These are phyloP conservation scores for Emmonsiellopsis sp. DNA, from an alignment of 2,329 filamentous ascomycete species.

Conservation along the genomic window DNA sequence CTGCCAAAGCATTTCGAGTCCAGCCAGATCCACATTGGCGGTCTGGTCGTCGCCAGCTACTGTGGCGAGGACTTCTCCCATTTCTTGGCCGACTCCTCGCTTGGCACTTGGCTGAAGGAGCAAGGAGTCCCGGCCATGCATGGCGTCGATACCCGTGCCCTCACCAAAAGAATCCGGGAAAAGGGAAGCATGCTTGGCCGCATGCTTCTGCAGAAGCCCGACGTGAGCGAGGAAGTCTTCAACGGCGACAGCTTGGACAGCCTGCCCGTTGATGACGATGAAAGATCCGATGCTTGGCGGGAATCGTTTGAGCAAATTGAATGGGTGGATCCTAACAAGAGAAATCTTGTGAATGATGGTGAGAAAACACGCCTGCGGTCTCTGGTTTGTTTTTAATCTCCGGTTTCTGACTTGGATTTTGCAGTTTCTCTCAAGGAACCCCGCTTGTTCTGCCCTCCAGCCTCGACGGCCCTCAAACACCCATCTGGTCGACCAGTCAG, in stretches of 20 bases:
- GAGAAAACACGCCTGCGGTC: conserved; percentile 35
- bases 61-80: conserved; percentile 93
- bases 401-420: conserved; percentile 12
- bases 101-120: conserved; percentile 93
- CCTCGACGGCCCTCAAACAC: conserved; percentile 58
- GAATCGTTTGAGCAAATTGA: conserved; percentile 66
- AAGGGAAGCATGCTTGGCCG: conserved; percentile 95
- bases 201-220: conserved; percentile 62
- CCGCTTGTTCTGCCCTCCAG: conserved; percentile 70
- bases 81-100: conserved; percentile 78
- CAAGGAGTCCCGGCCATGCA: conserved; percentile 90
- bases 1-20: conserved; percentile 92
- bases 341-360: conserved; percentile 93
- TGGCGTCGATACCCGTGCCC: conserved; percentile 81
- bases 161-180: conserved; percentile 90
- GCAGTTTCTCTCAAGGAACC: conserved; percentile 82
- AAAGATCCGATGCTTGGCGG: conserved; percentile 37
- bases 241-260: conserved; percentile 24
- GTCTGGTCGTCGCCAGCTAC: conserved; percentile 83
- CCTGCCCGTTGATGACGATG: conserved; percentile 27
- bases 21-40: conserved; percentile 83
- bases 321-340: conserved; percentile 85
- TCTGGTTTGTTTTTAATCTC: conserved; percentile 3
- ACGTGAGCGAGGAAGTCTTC: conserved; percentile 21
- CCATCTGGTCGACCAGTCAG: conserved; percentile 79